Base-by-base conservation (phyloP, 1,284 basidiomycete species). In the Tylopilus sp. region DNA sequence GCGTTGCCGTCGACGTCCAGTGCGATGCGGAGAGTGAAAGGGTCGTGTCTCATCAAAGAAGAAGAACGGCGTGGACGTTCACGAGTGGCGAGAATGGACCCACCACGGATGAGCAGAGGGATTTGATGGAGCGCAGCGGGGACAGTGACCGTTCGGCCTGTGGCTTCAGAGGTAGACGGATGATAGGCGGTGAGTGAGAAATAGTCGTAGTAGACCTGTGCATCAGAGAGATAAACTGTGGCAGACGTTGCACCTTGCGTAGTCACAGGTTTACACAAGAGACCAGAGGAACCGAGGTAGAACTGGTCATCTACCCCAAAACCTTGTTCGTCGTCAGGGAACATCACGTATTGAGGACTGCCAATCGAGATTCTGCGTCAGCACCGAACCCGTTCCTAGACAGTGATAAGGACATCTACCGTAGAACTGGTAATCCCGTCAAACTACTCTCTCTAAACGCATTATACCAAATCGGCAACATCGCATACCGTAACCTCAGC, bases 181-280 rank as follows among this genome's bases (percentile, higher is more conserved):
- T 37, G 53, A 35, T 63, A 56, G 21, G 51, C 47, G 15, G 16
- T 61, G 62, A 82, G 70, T 34, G 78, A 82, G 72, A 93, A 92
- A 72, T 96, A 99, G 72, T 98, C 85, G 68, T 98, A 99, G 77
- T 97, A 98, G 3, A 93, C 86, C 75, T 96, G 82, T 55, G 92
- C 81, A 60, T 97, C 96, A 2, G 91, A 79, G 29, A 99, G 78
- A 68, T 98, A 98, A 1, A 99, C 76, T 3, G 81, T 75, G 1
- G 85, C 77, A 55, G 86, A 80, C 0, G 76, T 85, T 11, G 74
- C 84, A 34, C 82, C 92, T 60, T 87, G 84, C 30, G 77, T 72
- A 0, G 89, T 92, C 33, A 98, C 83, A 0, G 97, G 96, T 69
- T 97, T 97, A 58, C 96, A 87, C 44, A 99, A 78, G 41, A 99